phyloP scores from a whole-genome alignment of 352 stramenopile species.

The Pythium phragmiticola region DNA sequence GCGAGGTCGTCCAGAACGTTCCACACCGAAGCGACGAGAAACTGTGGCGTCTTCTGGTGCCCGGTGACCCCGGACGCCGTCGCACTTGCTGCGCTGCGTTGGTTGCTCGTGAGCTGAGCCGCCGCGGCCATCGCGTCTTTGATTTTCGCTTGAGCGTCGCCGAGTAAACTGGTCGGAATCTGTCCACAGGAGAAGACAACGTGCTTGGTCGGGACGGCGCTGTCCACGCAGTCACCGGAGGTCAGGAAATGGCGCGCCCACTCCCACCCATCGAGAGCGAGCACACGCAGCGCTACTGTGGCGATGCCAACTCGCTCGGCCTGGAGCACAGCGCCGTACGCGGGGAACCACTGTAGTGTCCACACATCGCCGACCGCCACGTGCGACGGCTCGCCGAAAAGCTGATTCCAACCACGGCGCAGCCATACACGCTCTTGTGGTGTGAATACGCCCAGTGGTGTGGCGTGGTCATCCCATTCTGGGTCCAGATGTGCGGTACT shows the following conservation, averaged over 20 bases:
- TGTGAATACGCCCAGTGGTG: slow-evolving; percentile 4
- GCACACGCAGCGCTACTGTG: slow-evolving; percentile 32
- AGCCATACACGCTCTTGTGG: slow-evolving; percentile 4
- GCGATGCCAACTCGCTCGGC: slow-evolving; percentile 25
- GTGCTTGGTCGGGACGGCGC: slow-evolving; percentile 31
- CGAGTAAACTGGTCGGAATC: slow-evolving; percentile 12
- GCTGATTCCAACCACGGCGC: slow-evolving; percentile 3
- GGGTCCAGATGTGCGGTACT: background rate
- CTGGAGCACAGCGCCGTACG: slow-evolving; percentile 49
- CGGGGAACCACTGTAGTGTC: slow-evolving; percentile 39
- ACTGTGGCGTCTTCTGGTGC: slow-evolving; percentile 56
- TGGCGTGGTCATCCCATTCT: background rate
- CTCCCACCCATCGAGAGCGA: slow-evolving; percentile 47
- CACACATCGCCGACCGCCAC: slow-evolving; percentile 5
- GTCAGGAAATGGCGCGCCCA: slow-evolving; percentile 35
- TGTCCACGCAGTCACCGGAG: slow-evolving; percentile 34
- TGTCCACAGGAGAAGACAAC: slow-evolving; percentile 32
- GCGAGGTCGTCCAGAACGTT: slow-evolving; percentile 15
- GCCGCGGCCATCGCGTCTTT: slow-evolving; percentile 26
- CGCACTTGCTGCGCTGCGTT: slow-evolving; percentile 31
- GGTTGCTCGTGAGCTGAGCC: slow-evolving; percentile 19
- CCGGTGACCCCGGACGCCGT: background rate
- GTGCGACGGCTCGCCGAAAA: background rate
- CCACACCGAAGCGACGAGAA: slow-evolving; percentile 37
- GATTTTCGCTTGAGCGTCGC: slow-evolving; percentile 16